phyloP scores from a whole-genome alignment of 1,139 yeast genomes.

The Suhomyces chickasaworum region DNA sequence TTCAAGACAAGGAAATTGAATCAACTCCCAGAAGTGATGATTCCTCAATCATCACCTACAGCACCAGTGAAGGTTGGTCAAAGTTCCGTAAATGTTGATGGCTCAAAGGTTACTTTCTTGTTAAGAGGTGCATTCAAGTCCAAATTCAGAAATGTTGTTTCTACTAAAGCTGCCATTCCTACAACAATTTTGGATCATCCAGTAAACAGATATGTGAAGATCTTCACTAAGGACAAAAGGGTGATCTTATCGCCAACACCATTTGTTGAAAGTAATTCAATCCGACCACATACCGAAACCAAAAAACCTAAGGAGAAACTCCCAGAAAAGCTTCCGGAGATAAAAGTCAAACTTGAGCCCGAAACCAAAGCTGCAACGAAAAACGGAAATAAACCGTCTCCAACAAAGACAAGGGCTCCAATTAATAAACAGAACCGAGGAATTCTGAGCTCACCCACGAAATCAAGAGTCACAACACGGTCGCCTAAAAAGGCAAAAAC shows the following conservation, averaged over 20 bases:
- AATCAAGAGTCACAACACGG: background rate
- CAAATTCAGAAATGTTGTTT: slow-evolving; percentile 10
- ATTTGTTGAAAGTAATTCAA: slow-evolving; percentile 12
- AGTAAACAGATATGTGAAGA: slow-evolving; percentile 30
- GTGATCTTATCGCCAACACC: slow-evolving; percentile 24
- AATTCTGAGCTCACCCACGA: slow-evolving; percentile 1
- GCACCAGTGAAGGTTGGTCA: slow-evolving; percentile 11
- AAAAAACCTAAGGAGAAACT: background rate
- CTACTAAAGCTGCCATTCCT: background rate
- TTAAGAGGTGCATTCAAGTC: slow-evolving; percentile 14
- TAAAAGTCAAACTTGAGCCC: slow-evolving; percentile 3
- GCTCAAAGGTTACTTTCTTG: slow-evolving; percentile 14
- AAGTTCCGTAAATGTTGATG: slow-evolving; percentile 13
- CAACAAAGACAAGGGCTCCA: background rate
- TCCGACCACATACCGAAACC: too few relatives aligned
- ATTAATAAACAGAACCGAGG: background rate
- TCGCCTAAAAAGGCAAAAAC: slow-evolving; percentile 3
- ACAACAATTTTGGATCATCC: slow-evolving; percentile 5
- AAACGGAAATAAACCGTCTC: background rate
- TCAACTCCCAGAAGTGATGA: background rate
- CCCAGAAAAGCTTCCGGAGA: background rate
- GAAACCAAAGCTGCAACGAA: background rate
- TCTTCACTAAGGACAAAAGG: slow-evolving; percentile 26
- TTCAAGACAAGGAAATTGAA: slow-evolving; percentile 14
- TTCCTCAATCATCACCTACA: background rate